phyloP scores from a whole-genome alignment of 495 filamentous ascomycete species.

The Neurospora sp. region DNA sequence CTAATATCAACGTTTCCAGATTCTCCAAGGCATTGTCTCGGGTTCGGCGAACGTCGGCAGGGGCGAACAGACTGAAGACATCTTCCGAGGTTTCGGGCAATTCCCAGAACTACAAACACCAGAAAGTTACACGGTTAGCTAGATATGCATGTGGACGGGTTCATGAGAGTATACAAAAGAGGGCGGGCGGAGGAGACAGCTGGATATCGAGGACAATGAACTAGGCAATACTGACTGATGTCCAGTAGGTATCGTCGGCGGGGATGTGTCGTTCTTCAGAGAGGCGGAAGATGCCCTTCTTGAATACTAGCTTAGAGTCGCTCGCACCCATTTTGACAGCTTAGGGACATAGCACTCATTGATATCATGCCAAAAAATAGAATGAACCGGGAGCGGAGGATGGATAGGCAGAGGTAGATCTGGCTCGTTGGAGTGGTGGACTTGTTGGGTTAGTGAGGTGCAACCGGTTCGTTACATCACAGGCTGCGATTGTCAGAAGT shows the following conservation, averaged over 20 bases:
- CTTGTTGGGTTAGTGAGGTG: neutral
- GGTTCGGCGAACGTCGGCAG: slow-evolving; percentile 84
- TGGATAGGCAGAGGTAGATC: neutral
- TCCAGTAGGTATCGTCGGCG: slow-evolving; percentile 86
- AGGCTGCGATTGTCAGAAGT: neutral
- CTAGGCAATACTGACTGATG: slow-evolving; percentile 51
- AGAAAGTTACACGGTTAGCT: neutral
- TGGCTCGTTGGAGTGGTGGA: neutral
- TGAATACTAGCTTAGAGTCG: slow-evolving; percentile 98
- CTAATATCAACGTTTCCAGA: slow-evolving; percentile 80
- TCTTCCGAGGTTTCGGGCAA: slow-evolving; percentile 93
- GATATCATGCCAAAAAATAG: neutral
- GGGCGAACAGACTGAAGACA: slow-evolving; percentile 92
- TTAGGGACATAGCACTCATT: slow-evolving; percentile 13
- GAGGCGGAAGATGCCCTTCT: slow-evolving; percentile 95
- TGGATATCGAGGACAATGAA: neutral
- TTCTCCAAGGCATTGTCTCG: slow-evolving; percentile 81
- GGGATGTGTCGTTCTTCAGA: slow-evolving; percentile 85
- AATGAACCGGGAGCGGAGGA: neutral
- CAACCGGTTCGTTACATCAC: slow-evolving; percentile 11
- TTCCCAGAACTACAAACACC: slow-evolving; percentile 77
- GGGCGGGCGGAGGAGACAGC: neutral
- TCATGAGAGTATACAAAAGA: neutral
- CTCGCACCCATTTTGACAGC: slow-evolving; percentile 75
- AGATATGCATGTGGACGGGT: neutral